phyloP scores from a whole-genome alignment of 441 rosid genomes.

The Arabidopsis lyrata region DNA sequence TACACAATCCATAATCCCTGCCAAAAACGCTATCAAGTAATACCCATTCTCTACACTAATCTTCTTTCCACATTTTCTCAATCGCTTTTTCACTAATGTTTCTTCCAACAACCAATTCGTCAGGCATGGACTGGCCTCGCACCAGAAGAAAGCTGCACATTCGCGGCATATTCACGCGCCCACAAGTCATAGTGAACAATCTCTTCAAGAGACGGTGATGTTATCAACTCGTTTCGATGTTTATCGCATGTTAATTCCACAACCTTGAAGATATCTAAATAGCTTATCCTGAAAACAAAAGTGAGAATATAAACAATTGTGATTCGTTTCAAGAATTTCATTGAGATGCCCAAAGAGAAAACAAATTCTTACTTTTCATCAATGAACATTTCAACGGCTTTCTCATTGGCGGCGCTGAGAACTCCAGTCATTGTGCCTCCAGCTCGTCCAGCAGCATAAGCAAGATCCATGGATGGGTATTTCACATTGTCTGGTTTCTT shows the following conservation, averaged over 20 bases:
- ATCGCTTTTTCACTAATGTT: background rate
- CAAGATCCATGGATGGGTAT: constrained; percentile 93
- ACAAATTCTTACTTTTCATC: constrained; percentile 63
- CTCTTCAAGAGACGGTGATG: constrained; percentile 81
- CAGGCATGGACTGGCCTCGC: constrained; percentile 72
- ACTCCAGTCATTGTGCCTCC: constrained; percentile 99
- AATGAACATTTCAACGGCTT: constrained; percentile 91
- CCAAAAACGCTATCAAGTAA: constrained; percentile 17
- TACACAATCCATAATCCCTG: constrained; percentile 14
- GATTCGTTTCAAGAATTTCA: constrained; percentile 9
- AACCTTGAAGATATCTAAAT: constrained; percentile 87
- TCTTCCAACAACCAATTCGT: constrained; percentile 11
- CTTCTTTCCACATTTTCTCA: constrained; percentile 12
- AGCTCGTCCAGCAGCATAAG: constrained; percentile 94
- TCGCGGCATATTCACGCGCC: constrained; percentile 81
- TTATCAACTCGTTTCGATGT: constrained; percentile 72
- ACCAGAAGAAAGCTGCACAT: constrained; percentile 54
- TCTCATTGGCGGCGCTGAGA: constrained; percentile 97
- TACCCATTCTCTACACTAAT: constrained; percentile 15
- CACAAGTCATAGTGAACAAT: constrained; percentile 86
- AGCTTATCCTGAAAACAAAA: constrained; percentile 68
- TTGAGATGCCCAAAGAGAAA: background rate
- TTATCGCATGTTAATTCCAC: constrained; percentile 85
- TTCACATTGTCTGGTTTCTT: constrained; percentile 86
- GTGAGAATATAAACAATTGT: background rate